Percentiles rank a stretch among this genome's conserved stretches.
Conservation (phyloP, 1,284 basidiomycete genomes). For the Amylostereum areolatum region DNA sequence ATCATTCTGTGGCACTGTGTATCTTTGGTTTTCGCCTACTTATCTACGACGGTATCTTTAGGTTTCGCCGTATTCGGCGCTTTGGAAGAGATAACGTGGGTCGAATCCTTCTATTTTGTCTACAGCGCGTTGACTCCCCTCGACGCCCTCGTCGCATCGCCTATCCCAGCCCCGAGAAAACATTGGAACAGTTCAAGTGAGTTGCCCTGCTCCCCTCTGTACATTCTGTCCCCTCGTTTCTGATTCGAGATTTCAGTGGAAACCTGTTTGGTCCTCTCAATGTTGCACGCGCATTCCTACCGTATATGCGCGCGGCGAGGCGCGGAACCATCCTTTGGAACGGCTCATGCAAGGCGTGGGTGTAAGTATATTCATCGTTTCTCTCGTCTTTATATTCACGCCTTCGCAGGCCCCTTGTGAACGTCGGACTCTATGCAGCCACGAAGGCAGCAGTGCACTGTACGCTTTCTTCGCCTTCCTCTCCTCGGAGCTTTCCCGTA, state of each 20-base stretch:
- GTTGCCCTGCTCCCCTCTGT: too few species aligned
- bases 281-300: constrained; percentile 31
- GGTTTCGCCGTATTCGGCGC: constrained; percentile 12
- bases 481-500: too few species aligned
- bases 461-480: too few species aligned
- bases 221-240: background rate
- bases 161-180: constrained; percentile 20
- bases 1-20: too few species aligned
- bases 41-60: constrained; percentile 2
- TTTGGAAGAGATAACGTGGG: constrained; percentile 13
- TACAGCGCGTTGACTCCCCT: constrained; percentile 5
- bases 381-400: too few species aligned
- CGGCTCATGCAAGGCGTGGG: constrained; percentile 28
- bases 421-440: constrained; percentile 27
- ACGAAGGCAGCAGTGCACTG: constrained; percentile 33
- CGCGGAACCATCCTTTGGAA: constrained; percentile 29
- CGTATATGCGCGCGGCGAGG: constrained; percentile 28
- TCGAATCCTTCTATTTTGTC: background rate
- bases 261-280: constrained; percentile 34
- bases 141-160: too few species aligned
- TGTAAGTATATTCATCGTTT: too few species aligned
- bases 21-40: background rate
- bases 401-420: too few species aligned
- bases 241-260: too few species aligned
- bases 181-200: constrained; percentile 24